A percentile compares a stretch with the other conserved stretches of the same genome.
Evolutionary conservation across 345 rosid genomes (phyloP).

Genomic region (Ailanthus altissimus): DNA sequence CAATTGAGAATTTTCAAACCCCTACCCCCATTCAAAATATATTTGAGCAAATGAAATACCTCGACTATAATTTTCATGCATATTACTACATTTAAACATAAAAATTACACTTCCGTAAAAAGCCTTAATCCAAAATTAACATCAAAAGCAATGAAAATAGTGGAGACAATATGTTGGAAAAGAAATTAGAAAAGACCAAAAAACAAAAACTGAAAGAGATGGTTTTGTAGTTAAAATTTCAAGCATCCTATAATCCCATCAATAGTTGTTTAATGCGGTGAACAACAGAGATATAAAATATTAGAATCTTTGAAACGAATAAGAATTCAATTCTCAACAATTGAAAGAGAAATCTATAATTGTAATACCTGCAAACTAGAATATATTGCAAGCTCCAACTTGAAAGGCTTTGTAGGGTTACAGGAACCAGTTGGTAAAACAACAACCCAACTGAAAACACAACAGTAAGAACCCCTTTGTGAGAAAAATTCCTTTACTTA

Average conservation of each 20-base stretch:
- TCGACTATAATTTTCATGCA: not conserved
- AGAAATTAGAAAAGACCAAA: no score
- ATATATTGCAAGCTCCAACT: constrained; percentile 89
- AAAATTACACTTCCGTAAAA: not conserved
- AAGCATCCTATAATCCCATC: not conserved
- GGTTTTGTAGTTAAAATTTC: no score
- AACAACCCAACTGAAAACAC: constrained; percentile 79
- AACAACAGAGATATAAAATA: not conserved
- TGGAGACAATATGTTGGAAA: not conserved
- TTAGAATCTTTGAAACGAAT: not conserved
- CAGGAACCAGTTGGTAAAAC: constrained; percentile 83
- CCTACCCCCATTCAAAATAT: no score
- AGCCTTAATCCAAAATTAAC: not conserved
- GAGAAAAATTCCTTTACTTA: constrained; percentile 1
- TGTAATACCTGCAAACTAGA: constrained; percentile 61
- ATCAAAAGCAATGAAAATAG: not conserved
- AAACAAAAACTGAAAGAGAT: no score
- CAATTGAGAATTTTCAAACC: no score
- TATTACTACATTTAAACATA: not conserved
- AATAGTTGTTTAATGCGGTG: not conserved
- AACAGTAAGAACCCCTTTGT: not conserved
- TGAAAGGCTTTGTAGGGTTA: constrained; percentile 63
- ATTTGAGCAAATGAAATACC: no score
- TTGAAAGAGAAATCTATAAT: not conserved
- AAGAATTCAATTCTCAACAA: constrained; percentile 10